Percentiles rank a stretch among this genome's conserved stretches.
Evolutionary conservation across 441 rosid species (phyloP).

Genomic region (Lepidium campestre): DNA sequence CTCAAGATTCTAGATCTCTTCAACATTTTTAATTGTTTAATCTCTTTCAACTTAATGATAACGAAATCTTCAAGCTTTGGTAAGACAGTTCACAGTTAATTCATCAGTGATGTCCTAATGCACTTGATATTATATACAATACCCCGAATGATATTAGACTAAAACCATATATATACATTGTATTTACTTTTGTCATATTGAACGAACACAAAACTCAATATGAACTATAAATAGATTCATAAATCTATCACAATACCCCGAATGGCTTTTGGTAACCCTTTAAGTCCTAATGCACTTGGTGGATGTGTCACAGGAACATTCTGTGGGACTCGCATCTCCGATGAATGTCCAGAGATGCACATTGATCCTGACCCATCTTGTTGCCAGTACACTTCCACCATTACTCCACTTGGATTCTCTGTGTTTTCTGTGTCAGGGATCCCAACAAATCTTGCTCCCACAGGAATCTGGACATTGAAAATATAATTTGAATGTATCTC

Average conservation of each 20-base stretch:
- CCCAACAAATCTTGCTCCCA: constrained; percentile 73
- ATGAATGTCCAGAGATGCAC: constrained; percentile 71
- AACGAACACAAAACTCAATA: no score
- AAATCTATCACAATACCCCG: constrained; percentile 18
- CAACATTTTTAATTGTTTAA: constrained; percentile 44
- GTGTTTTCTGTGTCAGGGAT: constrained; percentile 61
- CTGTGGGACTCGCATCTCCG: constrained; percentile 53
- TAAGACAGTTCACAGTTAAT: constrained; percentile 33
- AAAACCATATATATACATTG: no score
- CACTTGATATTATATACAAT: no score
- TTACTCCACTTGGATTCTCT: constrained; percentile 64
- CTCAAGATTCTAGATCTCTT: constrained; percentile 57
- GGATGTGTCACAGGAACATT: constrained; percentile 25
- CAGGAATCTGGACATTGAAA: constrained; percentile 46
- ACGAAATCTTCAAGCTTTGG: constrained; percentile 52
- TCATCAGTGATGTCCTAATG: no score
- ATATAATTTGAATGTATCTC: neutral
- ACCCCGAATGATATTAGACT: no score
- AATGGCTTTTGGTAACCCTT: constrained; percentile 5
- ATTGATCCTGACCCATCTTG: constrained; percentile 73
- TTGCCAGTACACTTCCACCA: constrained; percentile 91
- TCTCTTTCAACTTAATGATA: constrained; percentile 42
- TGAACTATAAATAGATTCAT: neutral
- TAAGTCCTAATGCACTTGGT: constrained; percentile 5
- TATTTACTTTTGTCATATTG: no score